A percentile compares a stretch with the other conserved stretches of the same genome.
These are phyloP conservation scores for Helotiales sp. DNA, from an alignment of 2,329 filamentous ascomycete species.

Conservation along the genomic window DNA sequence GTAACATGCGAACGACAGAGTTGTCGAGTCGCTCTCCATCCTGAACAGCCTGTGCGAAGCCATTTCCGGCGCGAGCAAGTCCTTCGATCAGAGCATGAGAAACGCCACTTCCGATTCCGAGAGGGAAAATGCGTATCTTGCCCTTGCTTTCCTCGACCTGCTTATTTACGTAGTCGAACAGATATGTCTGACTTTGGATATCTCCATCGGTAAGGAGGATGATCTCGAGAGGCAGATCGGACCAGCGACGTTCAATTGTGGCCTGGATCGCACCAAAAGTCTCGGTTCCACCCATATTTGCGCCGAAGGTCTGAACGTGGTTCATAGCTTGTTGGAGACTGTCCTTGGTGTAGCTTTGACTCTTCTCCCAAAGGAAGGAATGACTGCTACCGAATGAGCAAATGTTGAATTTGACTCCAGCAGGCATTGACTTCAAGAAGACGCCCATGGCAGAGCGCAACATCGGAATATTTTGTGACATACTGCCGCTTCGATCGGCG, in stretches of 20 bases:
- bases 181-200: constrained; percentile 52
- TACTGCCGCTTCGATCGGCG: constrained; percentile 73
- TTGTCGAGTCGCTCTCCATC: constrained; percentile 68
- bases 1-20: constrained; percentile 76
- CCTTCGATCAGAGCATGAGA: constrained; percentile 61
- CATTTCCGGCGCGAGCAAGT: constrained; percentile 58
- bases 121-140: constrained; percentile 56
- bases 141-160: constrained; percentile 49
- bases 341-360: constrained; percentile 52
- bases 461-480: constrained; percentile 58
- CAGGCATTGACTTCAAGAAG: constrained; percentile 68
- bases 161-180: constrained; percentile 53
- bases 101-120: constrained; percentile 58
- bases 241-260: constrained; percentile 50
- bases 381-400: constrained; percentile 64
- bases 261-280: constrained; percentile 54
- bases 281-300: constrained; percentile 59
- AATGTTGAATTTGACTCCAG: constrained; percentile 71
- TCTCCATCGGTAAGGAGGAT: constrained; percentile 63
- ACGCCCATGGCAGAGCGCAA: constrained; percentile 61
- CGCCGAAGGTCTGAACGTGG: constrained; percentile 50
- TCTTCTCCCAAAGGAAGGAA: constrained; percentile 54
- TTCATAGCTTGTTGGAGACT: constrained; percentile 50
- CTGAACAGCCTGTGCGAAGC: constrained; percentile 66
- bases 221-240: constrained; percentile 56